Evolutionary conservation across 495 filamentous ascomycete genomes (phyloP).

Genomic region (Lepraria neglecta): DNA sequence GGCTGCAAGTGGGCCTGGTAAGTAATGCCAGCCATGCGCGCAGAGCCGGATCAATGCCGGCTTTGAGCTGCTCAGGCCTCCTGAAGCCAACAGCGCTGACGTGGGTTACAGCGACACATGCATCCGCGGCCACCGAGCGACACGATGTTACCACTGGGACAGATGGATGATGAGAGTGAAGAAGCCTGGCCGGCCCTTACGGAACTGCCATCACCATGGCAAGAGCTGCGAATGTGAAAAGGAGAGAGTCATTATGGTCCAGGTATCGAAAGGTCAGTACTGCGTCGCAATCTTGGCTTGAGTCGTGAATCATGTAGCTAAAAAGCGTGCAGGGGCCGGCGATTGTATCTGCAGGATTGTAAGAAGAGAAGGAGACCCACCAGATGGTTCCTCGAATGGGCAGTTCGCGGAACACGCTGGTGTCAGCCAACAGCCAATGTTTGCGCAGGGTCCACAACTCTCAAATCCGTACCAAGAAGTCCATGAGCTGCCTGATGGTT

Average conservation of each 20-base stretch:
- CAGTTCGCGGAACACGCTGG: neutral
- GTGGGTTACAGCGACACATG: slow-evolving; percentile 59
- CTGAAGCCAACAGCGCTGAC: slow-evolving; percentile 18
- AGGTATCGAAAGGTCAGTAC: slow-evolving; percentile 43
- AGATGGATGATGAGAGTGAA: slow-evolving; percentile 72
- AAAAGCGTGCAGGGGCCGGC: neutral
- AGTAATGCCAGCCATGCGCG: slow-evolving; percentile 6
- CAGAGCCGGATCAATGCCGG: neutral
- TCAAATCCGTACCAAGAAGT: no score
- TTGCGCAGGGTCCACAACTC: no score
- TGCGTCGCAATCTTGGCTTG: neutral
- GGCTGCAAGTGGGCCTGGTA: slow-evolving; percentile 51
- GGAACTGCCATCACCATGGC: slow-evolving; percentile 67
- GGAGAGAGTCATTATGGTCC: slow-evolving; percentile 47
- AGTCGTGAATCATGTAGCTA: neutral
- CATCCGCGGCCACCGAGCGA: slow-evolving; percentile 79
- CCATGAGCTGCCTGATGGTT: no score
- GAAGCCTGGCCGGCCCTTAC: slow-evolving; percentile 72
- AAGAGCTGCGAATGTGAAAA: slow-evolving; percentile 53
- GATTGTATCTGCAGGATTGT: slow-evolving; percentile 3
- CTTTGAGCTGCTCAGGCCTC: neutral
- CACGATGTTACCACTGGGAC: slow-evolving; percentile 71
- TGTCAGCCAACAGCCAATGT: no score
- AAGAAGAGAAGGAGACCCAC: neutral
- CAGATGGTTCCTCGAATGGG: no score